phyloP scores from a whole-genome alignment of 345 rosid species.

The Passiflora organensis region DNA sequence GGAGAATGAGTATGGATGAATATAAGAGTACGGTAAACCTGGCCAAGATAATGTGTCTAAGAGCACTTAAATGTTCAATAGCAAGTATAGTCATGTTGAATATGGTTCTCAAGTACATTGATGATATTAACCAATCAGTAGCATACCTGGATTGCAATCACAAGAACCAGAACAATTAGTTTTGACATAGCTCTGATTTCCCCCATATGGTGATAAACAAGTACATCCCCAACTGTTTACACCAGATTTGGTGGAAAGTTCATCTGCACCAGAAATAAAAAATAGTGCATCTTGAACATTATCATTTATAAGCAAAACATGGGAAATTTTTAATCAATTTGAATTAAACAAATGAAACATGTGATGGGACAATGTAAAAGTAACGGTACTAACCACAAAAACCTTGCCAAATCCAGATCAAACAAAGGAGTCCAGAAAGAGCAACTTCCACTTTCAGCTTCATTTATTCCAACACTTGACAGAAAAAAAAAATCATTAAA shows the following conservation, averaged over 20 bases:
- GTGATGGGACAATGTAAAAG: background rate
- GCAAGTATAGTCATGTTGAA: background rate
- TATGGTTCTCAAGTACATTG: background rate
- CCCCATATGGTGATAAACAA: constrained; percentile 43
- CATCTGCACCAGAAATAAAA: constrained; percentile 32
- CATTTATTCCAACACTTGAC: constrained; percentile 39
- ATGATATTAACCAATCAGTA: constrained; percentile 6
- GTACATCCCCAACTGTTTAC: constrained; percentile 61
- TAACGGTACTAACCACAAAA: constrained; percentile 56
- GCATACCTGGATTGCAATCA: constrained; percentile 69
- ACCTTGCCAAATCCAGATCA: constrained; percentile 53
- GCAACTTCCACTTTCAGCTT: constrained; percentile 43
- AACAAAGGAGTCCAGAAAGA: constrained; percentile 36
- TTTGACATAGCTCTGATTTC: constrained; percentile 41
- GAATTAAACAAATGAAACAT: background rate
- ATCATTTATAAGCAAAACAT: no score
- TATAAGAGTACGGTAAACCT: no score
- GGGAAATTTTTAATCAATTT: background rate
- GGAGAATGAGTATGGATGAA: no score
- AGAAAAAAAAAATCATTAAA: constrained; percentile 10
- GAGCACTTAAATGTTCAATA: background rate
- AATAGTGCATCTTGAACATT: background rate
- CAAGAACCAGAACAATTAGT: constrained; percentile 80
- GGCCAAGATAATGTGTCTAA: no score
- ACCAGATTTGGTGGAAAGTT: constrained; percentile 39